phyloP scores from a whole-genome alignment of 2,329 filamentous ascomycete species.

The Fusarium metavorans region DNA sequence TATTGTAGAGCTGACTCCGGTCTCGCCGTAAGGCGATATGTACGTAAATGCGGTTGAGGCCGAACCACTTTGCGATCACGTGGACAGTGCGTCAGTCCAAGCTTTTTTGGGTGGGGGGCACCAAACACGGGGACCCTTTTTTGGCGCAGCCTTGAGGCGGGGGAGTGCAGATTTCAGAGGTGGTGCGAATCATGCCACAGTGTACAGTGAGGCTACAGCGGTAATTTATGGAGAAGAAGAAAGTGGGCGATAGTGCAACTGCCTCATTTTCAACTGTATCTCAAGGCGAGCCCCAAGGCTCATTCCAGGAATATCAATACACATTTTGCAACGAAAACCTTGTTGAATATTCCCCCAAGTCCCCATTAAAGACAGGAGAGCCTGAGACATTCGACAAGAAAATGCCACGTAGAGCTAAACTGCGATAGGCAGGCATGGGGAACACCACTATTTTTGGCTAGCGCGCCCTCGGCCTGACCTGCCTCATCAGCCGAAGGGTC shows the following conservation, averaged over 20 bases:
- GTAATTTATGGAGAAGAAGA: background rate
- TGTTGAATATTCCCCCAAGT: background rate
- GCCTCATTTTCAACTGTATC: background rate
- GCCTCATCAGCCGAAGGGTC: background rate
- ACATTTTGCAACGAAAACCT: no score
- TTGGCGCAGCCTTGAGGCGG: background rate
- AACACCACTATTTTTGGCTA: background rate
- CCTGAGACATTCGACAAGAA: background rate
- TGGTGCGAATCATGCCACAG: background rate
- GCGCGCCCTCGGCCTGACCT: background rate
- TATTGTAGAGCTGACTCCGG: conserved; percentile 29
- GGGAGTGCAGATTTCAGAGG: background rate
- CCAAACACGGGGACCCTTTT: background rate
- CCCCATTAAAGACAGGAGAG: background rate
- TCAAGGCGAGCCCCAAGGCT: background rate
- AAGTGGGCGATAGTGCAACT: background rate
- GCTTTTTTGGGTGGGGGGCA: background rate
- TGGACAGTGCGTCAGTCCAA: conserved; percentile 1
- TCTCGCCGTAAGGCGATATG: conserved; percentile 30
- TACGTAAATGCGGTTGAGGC: conserved; percentile 20
- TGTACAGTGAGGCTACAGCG: background rate
- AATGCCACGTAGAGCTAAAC: background rate
- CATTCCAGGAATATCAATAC: no score
- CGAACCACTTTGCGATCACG: conserved; percentile 28
- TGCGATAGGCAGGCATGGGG: background rate